Percentiles rank a stretch among this genome's conserved stretches.
Evolutionary conservation across 495 filamentous ascomycete genomes (phyloP).

Genomic region (Bacidia rubella): DNA sequence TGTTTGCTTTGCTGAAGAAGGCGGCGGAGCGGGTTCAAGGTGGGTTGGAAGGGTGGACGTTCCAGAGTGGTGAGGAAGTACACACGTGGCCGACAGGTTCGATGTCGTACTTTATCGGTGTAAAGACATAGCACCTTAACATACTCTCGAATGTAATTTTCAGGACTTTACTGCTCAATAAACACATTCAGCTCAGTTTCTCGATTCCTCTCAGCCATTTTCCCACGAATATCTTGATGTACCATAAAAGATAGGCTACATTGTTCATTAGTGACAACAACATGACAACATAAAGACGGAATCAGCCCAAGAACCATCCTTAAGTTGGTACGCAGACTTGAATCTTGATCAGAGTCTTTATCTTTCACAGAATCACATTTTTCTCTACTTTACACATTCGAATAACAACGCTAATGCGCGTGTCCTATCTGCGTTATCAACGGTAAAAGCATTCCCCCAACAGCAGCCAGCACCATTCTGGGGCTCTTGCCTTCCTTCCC

Average conservation of each 20-base stretch:
- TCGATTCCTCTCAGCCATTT: too few species aligned
- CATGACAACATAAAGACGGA: too few species aligned
- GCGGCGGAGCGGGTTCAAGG: slow-evolving; percentile 30
- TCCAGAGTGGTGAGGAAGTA: slow-evolving; percentile 35
- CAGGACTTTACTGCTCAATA: too few species aligned
- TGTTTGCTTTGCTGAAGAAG: slow-evolving; percentile 39
- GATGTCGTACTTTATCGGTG: slow-evolving; percentile 18
- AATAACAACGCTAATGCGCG: slow-evolving; percentile 46
- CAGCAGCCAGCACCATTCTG: slow-evolving; percentile 57
- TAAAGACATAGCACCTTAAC: slow-evolving; percentile 16
- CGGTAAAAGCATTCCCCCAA: slow-evolving; percentile 82
- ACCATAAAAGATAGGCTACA: too few species aligned
- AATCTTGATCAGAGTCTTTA: background rate
- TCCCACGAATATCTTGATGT: too few species aligned
- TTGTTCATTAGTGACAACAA: too few species aligned
- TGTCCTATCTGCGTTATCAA: slow-evolving; percentile 84
- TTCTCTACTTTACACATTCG: background rate
- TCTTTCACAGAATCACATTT: background rate
- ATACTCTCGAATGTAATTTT: too few species aligned
- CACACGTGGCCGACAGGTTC: slow-evolving; percentile 18
- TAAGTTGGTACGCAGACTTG: too few species aligned
- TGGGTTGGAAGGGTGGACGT: slow-evolving; percentile 34
- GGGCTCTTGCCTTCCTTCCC: slow-evolving; percentile 37
- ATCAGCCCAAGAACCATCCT: too few species aligned
- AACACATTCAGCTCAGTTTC: too few species aligned